Percentiles rank a stretch among this genome's conserved stretches.
phyloP scores from a whole-genome alignment of 805 yeast genomes.

The Metschnikowia koreensis region DNA sequence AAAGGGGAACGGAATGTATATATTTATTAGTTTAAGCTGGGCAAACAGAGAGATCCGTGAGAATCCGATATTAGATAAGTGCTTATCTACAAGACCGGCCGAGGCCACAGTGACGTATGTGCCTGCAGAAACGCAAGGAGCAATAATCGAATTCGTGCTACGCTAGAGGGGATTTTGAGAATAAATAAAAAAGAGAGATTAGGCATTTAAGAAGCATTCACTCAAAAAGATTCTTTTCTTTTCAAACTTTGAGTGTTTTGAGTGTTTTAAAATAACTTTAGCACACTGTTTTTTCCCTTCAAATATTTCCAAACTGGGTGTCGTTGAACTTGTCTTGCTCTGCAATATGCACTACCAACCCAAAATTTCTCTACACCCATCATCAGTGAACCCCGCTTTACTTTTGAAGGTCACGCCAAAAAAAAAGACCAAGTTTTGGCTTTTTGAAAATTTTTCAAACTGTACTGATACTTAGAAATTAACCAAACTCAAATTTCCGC shows the following conservation, averaged over 20 bases:
- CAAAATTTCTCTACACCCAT: not conserved
- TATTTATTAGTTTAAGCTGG: not conserved
- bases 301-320: not conserved
- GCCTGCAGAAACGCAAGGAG: not conserved
- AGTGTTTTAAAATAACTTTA: not conserved
- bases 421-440: no score
- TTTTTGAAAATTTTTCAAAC: no score
- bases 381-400: no score
- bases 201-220: no score
- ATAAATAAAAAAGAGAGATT: no score
- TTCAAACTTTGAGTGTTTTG: not conserved
- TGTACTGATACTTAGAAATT: no score
- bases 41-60: not conserved
- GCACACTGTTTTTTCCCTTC: not conserved
- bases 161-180: not conserved
- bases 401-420: no score
- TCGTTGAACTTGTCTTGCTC: not conserved
- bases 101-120: conserved; percentile 3
- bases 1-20: not conserved
- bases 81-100: conserved; percentile 7
- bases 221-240: no score
- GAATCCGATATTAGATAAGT: not conserved
- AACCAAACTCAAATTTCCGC: not conserved
- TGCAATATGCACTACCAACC: not conserved
- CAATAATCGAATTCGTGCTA: not conserved